Evolutionary conservation across 2,329 filamentous ascomycete genomes (phyloP), one percentile per base, ranked within the genome.

Genomic region (Clonostachys chloroleuca): DNA sequence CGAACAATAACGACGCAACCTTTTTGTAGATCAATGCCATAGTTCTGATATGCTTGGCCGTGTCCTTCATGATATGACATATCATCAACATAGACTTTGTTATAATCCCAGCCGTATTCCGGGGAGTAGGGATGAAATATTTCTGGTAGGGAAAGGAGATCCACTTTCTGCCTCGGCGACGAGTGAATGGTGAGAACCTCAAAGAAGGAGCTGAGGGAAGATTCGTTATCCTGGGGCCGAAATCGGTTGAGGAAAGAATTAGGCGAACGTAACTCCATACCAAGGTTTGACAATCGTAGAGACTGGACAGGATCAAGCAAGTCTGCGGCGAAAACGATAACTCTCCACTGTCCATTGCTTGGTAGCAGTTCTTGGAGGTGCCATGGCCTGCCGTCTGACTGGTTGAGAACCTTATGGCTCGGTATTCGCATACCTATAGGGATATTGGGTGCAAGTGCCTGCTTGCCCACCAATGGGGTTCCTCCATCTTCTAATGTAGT

Each of bases 321-420:
- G 52, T 84, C 68, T 2, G 84, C 84, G 0, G 80, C 73, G 53
- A 89, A 87, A 3, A 88, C 64, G 2, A 85, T 61, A 30, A 86
- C 57, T 8, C 81, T 67, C 61, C 80, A 85, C 1, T 75, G 69
- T 2, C 82, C 81, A 54, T 83, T 75, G n/a, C 70, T 73, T 36
- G 66, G 71, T 17, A 86, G 67, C 9, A 67, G 65, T 49, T 80
- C 68, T 43, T 84, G 80, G 42, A 86, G 70, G 36, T 83, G 74
- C 73, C 77, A 82, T 0, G 81, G 77, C 4, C 77, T 68, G 0
- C 70, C 73, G 49, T 75, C 70, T 3, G 72, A 61, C 54, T 86
- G 82, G 51, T 78, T 80, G 6, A 86, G 63, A 2, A 86, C 79
- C 52, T 83, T 77, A 61, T 73, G 73, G 49, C 72, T 78, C 6